These are phyloP conservation scores for Rhizopus delemar DNA, from an alignment of 371 early-diverging fungal genomes.

Conservation along the genomic window DNA sequence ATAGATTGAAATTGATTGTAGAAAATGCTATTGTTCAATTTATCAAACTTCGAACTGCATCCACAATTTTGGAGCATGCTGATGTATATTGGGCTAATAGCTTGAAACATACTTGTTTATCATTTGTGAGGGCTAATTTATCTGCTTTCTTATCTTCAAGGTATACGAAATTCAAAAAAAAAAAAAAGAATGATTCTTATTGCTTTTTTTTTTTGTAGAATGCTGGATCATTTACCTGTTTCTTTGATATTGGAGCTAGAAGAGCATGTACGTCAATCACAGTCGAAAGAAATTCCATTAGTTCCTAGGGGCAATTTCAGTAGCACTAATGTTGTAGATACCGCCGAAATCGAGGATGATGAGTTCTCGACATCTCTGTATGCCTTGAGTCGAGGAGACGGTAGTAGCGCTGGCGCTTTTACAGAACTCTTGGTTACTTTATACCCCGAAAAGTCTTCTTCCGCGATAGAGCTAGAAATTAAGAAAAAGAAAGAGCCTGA, in stretches of 20 bases:
- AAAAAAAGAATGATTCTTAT: neutral
- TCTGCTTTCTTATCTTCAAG: constrained; percentile 57
- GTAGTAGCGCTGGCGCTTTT: constrained; percentile 14
- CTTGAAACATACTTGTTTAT: constrained; percentile 58
- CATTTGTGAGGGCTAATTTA: constrained; percentile 65
- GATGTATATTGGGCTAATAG: constrained; percentile 52
- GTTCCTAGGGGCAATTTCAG: constrained; percentile 3
- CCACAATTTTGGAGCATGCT: constrained; percentile 55
- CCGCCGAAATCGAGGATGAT: constrained; percentile 20
- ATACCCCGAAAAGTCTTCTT: constrained; percentile 22
- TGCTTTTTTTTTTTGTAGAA: constrained; percentile 12
- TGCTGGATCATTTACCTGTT: constrained; percentile 24
- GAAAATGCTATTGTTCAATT: constrained; percentile 50
- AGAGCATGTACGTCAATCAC: constrained; percentile 21
- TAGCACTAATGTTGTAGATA: neutral
- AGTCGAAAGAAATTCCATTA: constrained; percentile 23
- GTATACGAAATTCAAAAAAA: constrained; percentile 21
- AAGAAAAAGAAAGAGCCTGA: constrained; percentile 5
- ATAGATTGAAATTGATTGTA: constrained; percentile 57
- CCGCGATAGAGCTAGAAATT: constrained; percentile 6
- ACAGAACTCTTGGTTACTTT: constrained; percentile 30
- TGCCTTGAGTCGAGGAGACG: constrained; percentile 30
- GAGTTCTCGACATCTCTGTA: constrained; percentile 39
- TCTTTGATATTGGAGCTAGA: constrained; percentile 32
- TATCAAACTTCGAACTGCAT: constrained; percentile 57